Percentiles rank a stretch among this genome's conserved stretches.
Evolutionary conservation across 73 alveolate genomes (phyloP).

Genomic region (Paramecium biaurelia): DNA sequence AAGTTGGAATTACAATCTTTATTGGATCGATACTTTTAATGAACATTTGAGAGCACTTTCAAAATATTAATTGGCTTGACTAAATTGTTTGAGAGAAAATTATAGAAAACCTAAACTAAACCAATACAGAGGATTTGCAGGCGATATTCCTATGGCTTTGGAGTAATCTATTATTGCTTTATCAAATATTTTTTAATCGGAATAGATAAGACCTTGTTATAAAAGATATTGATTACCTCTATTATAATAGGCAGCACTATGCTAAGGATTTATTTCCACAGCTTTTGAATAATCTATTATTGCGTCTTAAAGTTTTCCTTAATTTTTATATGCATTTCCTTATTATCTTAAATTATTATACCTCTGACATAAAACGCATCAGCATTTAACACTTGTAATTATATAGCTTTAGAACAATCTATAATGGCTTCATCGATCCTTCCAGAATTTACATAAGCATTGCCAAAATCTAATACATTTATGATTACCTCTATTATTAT

Average conservation of each 20-base stretch:
- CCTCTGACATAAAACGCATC: neutral
- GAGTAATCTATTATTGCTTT: neutral
- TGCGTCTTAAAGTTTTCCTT: neutral
- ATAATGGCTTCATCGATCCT: neutral
- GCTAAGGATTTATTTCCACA: neutral
- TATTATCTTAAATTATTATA: neutral
- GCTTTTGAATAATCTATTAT: neutral
- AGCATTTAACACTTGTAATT: neutral
- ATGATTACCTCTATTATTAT: conserved; percentile 7
- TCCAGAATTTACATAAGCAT: neutral
- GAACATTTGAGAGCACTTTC: neutral
- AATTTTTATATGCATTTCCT: neutral
- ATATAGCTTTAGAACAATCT: neutral
- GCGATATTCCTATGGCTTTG: neutral
- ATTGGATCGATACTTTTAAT: neutral
- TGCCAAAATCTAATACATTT: neutral
- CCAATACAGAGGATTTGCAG: neutral
- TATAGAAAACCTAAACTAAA: neutral
- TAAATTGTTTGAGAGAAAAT: neutral
- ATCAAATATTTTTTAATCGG: neutral
- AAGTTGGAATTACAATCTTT: neutral
- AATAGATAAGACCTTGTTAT: neutral
- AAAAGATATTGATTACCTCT: neutral
- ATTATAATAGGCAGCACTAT: neutral
- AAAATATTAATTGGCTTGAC: neutral